A percentile compares a stretch with the other conserved stretches of the same genome.
Evolutionary conservation across 2,329 filamentous ascomycete genomes (phyloP).

Genomic region (Exophiala phaeomuriformis): DNA sequence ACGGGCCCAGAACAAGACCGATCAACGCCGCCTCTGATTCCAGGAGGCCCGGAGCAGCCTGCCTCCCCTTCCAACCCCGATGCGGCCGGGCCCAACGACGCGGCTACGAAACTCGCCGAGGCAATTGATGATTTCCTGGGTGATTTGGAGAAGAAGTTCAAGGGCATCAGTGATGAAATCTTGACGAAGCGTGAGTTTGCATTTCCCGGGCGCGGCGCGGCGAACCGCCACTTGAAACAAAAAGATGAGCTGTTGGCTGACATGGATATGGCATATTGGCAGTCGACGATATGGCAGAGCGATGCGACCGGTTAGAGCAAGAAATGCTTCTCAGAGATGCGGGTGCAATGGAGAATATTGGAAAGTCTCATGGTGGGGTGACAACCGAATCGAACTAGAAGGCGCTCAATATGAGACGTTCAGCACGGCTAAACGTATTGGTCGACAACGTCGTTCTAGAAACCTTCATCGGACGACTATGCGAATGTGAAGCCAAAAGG

Average conservation of each 20-base stretch:
- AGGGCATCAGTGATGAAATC: conserved; percentile 28
- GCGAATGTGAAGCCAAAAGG: no score
- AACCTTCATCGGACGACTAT: no score
- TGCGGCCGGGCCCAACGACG: conserved; percentile 15
- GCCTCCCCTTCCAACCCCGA: conserved; percentile 3
- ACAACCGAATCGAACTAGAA: not conserved
- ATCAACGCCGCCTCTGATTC: no score
- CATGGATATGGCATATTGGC: not conserved
- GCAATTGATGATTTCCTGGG: conserved; percentile 29
- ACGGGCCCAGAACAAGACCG: no score
- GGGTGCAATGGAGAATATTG: conserved; percentile 9
- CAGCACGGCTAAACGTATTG: not conserved
- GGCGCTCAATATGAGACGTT: conserved; percentile 4
- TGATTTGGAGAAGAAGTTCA: conserved; percentile 29
- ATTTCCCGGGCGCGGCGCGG: not conserved
- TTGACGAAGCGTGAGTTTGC: conserved; percentile 24
- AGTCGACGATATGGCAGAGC: conserved; percentile 29
- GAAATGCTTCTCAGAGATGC: conserved; percentile 26
- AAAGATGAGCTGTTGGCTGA: not conserved
- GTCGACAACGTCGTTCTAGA: no score
- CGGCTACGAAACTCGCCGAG: conserved; percentile 24
- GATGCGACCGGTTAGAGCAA: conserved; percentile 28
- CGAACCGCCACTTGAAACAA: not conserved
- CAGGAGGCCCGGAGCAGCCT: not conserved
- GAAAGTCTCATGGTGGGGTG: conserved; percentile 6